A percentile compares a stretch with the other conserved stretches of the same genome.
phyloP scores from a whole-genome alignment of 345 rosid species.

The Boechera retrofracta region DNA sequence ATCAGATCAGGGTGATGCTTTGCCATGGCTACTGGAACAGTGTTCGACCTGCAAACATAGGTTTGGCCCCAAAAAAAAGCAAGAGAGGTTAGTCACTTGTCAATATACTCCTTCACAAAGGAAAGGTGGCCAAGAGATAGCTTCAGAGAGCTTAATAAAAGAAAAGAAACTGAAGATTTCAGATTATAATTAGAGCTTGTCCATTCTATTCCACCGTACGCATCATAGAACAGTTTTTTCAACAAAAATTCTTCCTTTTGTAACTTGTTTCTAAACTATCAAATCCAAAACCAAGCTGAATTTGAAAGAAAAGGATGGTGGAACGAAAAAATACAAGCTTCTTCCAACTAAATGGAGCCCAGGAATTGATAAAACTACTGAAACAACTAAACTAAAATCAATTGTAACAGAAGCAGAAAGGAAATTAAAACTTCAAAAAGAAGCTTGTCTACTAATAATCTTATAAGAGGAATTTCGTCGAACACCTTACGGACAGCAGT shows the following conservation, averaged over 20 bases:
- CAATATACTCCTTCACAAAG: neutral
- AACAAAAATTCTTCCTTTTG: neutral
- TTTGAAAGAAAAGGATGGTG: too few relatives aligned
- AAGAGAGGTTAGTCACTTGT: neutral
- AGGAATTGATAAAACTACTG: neutral
- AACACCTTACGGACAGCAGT: conserved; percentile 30
- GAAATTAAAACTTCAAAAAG: neutral
- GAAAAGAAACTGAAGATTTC: conserved; percentile 4
- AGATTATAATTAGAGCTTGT: too few relatives aligned
- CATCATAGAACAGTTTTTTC: neutral
- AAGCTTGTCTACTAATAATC: neutral
- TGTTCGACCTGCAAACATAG: neutral
- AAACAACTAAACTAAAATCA: neutral
- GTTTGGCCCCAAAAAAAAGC: neutral
- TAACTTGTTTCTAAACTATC: neutral
- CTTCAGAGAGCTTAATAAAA: neutral
- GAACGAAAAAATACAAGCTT: neutral
- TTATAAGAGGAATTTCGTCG: conserved; percentile 32
- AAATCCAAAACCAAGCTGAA: too few relatives aligned
- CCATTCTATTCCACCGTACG: too few relatives aligned
- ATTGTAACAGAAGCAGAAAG: neutral
- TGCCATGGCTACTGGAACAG: conserved; percentile 49
- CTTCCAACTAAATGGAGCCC: neutral
- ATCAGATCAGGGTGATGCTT: conserved; percentile 83
- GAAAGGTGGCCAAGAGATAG: neutral